Evolutionary conservation across 2,329 filamentous ascomycete species (phyloP), one percentile per base, ranked within the genome.

Genomic region (Rhytidhysteron rufulum): DNA sequence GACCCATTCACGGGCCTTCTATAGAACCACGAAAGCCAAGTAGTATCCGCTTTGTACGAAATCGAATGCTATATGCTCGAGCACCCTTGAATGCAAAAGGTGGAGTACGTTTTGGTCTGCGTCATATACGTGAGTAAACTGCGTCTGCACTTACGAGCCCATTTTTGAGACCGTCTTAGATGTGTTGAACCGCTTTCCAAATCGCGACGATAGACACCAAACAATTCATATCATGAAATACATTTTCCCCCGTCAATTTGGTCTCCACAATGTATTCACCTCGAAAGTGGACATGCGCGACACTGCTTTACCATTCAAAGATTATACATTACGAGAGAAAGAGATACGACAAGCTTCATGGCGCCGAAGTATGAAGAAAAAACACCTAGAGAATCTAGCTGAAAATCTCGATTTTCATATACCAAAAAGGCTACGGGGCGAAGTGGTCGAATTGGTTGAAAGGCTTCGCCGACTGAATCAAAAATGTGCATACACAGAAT

Each of bases 221-320:
- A 86, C 82, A 0, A 57, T 81, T 9, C 86, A 85, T 51, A 67
- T 95, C 16, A 80, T 95, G 78, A 93, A 91, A 72, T 91, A 97
- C 63, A 82, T 98, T 1, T 98, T 98, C 53, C 93, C 93, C 22
- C 77, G 84, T 9, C 90, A 97, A 56, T 97, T 95, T 57, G 80
- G 80, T 11, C 70, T 98, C 3, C 88, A 95, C 58, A 98, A 97
- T 63, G 88, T 85, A n/a, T 96, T 97, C 59, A 88, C 82, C 0
- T 86, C 82, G 4, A 67, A 71, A 3, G 74, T 85, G 13, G 77
- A 93, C 58, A 60, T 58, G 17, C 75, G 68, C 35, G 78, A 86
- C 54, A 91, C 84, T 0, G 71, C 79, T 0, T 85, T 91, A 52
- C 78, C 77, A 19, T 83, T 91, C 55, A 86, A 88, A 55, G 89